These are phyloP conservation scores for Mrakia gelida DNA, from an alignment of 768 basidiomycete genomes.

Conservation along the genomic window DNA sequence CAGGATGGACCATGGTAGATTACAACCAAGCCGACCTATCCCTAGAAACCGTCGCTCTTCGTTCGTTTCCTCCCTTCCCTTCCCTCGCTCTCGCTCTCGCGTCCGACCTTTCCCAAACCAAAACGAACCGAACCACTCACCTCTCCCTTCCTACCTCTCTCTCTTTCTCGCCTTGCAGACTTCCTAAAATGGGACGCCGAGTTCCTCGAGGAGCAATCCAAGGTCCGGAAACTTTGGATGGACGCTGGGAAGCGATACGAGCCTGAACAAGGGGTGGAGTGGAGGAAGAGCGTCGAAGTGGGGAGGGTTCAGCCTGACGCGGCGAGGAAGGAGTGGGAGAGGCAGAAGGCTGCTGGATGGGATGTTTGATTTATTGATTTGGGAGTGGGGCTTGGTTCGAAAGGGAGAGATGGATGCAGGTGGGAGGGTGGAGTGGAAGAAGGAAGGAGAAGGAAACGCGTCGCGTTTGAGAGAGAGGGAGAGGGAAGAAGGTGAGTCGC, in stretches of 20 bases:
- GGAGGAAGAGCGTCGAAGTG: slow-evolving; percentile 36
- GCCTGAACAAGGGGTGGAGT: slow-evolving; percentile 39
- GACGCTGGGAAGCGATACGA: slow-evolving; percentile 39
- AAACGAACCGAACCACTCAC: neutral
- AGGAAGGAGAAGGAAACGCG: too few species aligned
- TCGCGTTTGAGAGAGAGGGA: too few species aligned
- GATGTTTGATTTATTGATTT: slow-evolving; percentile 36
- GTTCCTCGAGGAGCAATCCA: slow-evolving; percentile 40
- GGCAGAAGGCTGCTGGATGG: slow-evolving; percentile 45
- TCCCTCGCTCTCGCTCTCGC: neutral
- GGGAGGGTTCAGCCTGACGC: slow-evolving; percentile 40
- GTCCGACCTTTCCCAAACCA: too few species aligned
- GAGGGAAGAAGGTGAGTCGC: too few species aligned
- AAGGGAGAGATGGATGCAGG: too few species aligned
- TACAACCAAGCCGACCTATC: slow-evolving; percentile 45
- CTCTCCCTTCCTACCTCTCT: too few species aligned
- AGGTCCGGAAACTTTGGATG: slow-evolving; percentile 40
- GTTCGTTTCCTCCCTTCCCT: slow-evolving; percentile 36
- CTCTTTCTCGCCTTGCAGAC: slow-evolving; percentile 34
- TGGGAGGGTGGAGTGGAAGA: too few species aligned
- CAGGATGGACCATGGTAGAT: slow-evolving; percentile 46
- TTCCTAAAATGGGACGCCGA: slow-evolving; percentile 45
- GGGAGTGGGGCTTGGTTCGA: too few species aligned
- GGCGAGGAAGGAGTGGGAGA: slow-evolving; percentile 40
- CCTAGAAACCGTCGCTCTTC: slow-evolving; percentile 43